Base-by-base conservation (phyloP, 495 filamentous ascomycete species). In the Aspergillus bertholletiae region DNA sequence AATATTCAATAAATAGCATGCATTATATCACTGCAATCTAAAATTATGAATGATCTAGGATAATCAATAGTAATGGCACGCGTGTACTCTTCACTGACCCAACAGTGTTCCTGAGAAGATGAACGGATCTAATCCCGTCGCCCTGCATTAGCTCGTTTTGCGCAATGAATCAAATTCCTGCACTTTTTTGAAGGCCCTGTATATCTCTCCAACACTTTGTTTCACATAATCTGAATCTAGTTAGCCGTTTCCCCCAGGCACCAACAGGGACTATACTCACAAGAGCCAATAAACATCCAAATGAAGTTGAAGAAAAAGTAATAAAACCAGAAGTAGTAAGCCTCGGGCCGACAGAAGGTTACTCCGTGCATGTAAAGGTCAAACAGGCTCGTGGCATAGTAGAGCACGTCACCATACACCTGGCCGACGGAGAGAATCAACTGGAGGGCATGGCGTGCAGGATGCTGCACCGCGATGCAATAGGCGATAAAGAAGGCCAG, bases 391-490 rank as follows among this genome's bases (percentile, higher is more conserved):
- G 8, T 28, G 5, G 5, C 26, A 28, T 5, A 28, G 8, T 28
- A 28, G 5, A 28, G 8, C 26, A 28, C 26, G 8, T 28, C 26
- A 4, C 26, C 26, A 28, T 28, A 28, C 26, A 93, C 71, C 64
- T 95, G 90, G 12, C 83, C 89, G 17, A 87, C 60, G 27, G 83
- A 86, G 0, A 87, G 78, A 45, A 89, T 62, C 27, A 81, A 66
- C 62, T 90, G 88, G 32, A 88, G 65, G 2, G 85, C 71, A 63
- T 92, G 80, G 12, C 88, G 81, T 4, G 80, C 58, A 22, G 78
- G 77, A 62, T 82, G 80, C 9, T 74, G 65, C 4, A 62, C 69
- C 22, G 73, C 74, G 45, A 89, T 85, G 51, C 81, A 59, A 23
- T 71, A 65, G 1, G 84, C 85, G 15, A 81, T 75, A 9, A 79